Conservation (phyloP, 495 filamentous ascomycete genomes). For the Rhypophila decipiens region DNA sequence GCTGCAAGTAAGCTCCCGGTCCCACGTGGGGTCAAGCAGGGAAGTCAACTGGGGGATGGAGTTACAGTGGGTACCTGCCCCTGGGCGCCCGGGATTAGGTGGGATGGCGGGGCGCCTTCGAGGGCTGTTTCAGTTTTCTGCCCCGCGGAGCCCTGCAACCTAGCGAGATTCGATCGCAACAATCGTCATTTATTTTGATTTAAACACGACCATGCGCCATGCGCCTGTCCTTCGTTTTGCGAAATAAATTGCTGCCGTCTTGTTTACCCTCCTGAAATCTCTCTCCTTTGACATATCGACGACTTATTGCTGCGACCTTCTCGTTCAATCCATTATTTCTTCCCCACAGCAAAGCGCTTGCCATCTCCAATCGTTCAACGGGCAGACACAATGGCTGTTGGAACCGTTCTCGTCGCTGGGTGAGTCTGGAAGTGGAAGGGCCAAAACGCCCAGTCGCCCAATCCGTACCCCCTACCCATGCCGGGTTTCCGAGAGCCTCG, state of each 20-base stretch:
- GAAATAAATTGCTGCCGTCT: no score
- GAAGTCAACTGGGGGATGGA: no score
- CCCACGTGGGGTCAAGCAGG: no score
- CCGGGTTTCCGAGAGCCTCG: background rate
- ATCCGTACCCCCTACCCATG: background rate
- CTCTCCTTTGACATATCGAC: no score
- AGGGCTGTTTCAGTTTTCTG: background rate
- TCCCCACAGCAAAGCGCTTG: background rate
- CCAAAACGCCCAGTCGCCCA: no score
- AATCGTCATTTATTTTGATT: constrained; percentile 4
- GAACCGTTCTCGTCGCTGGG: constrained; percentile 88
- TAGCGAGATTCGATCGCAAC: constrained; percentile 24
- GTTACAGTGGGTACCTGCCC: no score
- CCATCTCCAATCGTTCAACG: background rate
- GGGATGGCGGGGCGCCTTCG: background rate
- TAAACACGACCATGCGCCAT: background rate
- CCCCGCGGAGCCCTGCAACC: constrained; percentile 20
- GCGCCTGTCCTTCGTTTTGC: background rate
- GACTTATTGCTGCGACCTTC: no score
- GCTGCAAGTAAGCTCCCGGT: no score
- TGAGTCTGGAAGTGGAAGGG: constrained; percentile 43
- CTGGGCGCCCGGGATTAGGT: no score
- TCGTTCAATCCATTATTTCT: background rate
- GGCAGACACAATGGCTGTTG: constrained; percentile 68
- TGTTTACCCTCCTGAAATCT: background rate